A percentile compares a stretch with the other conserved stretches of the same genome.
Conservation (phyloP, 208 protist species). For the Trypanosoma brucei region DNA sequence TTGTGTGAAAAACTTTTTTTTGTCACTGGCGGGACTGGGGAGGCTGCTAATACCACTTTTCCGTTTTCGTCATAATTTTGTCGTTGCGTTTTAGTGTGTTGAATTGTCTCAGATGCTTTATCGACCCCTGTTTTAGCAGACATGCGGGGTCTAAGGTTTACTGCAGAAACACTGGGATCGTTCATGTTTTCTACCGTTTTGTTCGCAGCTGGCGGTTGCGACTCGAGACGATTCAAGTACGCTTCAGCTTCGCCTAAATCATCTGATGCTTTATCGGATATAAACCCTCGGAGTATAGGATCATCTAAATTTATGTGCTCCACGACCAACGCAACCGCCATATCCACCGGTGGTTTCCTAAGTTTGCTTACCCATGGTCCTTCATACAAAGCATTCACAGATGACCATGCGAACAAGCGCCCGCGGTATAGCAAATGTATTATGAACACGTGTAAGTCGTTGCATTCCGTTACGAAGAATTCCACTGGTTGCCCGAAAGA, state of each 20-base stretch:
- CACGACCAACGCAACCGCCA: slow-evolving; percentile 39
- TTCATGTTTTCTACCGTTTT: too few species aligned
- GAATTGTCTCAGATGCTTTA: too few species aligned
- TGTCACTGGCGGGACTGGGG: too few species aligned
- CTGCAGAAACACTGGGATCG: too few species aligned
- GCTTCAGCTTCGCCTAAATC: slow-evolving; percentile 22
- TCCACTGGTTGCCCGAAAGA: slow-evolving; percentile 39
- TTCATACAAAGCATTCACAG: slow-evolving; percentile 25
- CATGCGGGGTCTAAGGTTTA: too few species aligned
- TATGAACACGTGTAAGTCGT: slow-evolving; percentile 53
- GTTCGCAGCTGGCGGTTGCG: too few species aligned
- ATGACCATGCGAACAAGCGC: slow-evolving; percentile 50
- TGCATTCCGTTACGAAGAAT: slow-evolving; percentile 36
- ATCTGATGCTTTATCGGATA: slow-evolving; percentile 13
- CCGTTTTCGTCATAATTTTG: too few species aligned
- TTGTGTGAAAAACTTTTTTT: too few species aligned
- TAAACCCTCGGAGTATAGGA: slow-evolving; percentile 34
- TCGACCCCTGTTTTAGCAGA: too few species aligned
- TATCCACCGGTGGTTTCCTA: slow-evolving; percentile 34
- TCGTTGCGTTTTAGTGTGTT: too few species aligned
- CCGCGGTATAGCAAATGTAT: slow-evolving; percentile 38
- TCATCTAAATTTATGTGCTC: slow-evolving; percentile 26
- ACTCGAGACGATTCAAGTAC: too few species aligned
- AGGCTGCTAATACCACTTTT: too few species aligned
- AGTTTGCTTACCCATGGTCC: slow-evolving; percentile 46